Base-by-base conservation (phyloP, 768 basidiomycete genomes). In the Rhodotorula taiwanensis region DNA sequence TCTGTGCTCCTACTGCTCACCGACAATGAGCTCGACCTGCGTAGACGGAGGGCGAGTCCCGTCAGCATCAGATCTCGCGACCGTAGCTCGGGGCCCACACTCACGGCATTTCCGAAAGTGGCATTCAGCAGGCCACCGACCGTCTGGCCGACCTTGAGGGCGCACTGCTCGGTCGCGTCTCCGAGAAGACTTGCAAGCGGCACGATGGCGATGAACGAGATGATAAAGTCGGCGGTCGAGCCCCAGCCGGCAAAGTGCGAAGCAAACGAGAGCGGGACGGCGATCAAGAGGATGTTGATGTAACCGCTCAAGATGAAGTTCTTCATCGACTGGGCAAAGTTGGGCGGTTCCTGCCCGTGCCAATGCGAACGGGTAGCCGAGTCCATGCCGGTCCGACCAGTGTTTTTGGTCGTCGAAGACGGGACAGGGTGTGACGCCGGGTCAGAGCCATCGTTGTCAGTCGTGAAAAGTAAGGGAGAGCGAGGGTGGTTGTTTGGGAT, bases 101-200 rank as follows among this genome's bases (percentile, higher is more conserved):
- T 36, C 5, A 63, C 69, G 21, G 87, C 87, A 72, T 87, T 88
- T 34, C 86, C 86, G 65, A 87, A 87, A 3, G 86, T 70, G 11
- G 71, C 91, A 70, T 93, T 93, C 56, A 93, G 78, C 7, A 94
- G 79, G 31, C 89, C 90, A 44, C 89, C 88, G 36, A 92, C 78
- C 1, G 89, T 92, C 71, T 90, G 83, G 8, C 90, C 90, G 51
- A 93, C 78, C 70, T 62, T 61, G 36, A 72, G 47, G 1, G 58
- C 86, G 79, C 88, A 80, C 75, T 88, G 87, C 54, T 90, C 87
- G 1, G 88, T 90, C 0, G 87, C 84, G 57, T 87, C 85, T 18
- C 88, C 88, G 10, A 90, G 81, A 55, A 89, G 79, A 83, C 86
- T 87, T 31, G 90, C 92, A 33, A 95, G 81, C 31, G 92, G 92